These are phyloP conservation scores for Flaveria robusta DNA, from an alignment of 129 eudicot genomes.

Conservation along the genomic window DNA sequence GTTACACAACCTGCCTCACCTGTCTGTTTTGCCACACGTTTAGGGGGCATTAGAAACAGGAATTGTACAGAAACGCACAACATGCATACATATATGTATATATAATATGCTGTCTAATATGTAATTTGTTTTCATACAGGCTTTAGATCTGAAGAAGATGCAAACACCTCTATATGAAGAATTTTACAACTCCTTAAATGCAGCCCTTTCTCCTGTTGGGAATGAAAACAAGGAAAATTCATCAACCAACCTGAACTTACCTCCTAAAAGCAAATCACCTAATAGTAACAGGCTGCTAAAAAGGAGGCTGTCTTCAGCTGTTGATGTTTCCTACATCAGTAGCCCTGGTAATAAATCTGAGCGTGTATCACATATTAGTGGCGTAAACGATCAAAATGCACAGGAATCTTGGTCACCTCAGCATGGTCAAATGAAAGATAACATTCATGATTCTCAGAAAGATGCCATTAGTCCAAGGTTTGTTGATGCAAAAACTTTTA, in stretches of 20 bases:
- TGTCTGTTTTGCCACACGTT: background rate
- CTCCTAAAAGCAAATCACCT: constrained; percentile 89
- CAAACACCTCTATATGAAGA: constrained; percentile 88
- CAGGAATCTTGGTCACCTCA: constrained; percentile 52
- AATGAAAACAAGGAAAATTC: constrained; percentile 66
- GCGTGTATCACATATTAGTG: constrained; percentile 46
- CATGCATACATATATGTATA: background rate
- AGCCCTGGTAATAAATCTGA: constrained; percentile 61
- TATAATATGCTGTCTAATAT: background rate
- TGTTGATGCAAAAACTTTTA: constrained; percentile 20
- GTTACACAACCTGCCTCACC: background rate
- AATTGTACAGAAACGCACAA: background rate
- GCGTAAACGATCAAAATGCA: constrained; percentile 46
- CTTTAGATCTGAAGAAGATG: constrained; percentile 89
- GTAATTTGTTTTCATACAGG: constrained; percentile 48
- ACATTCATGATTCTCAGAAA: constrained; percentile 41
- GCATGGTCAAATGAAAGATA: constrained; percentile 50
- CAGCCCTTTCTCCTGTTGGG: constrained; percentile 47
- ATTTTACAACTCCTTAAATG: constrained; percentile 81
- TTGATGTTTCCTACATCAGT: constrained; percentile 46
- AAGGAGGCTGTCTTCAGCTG: constrained; percentile 80
- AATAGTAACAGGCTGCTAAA: constrained; percentile 45
- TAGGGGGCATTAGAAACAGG: background rate
- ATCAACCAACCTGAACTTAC: constrained; percentile 49
- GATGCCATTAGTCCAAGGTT: constrained; percentile 76